These are phyloP conservation scores for Laburnicola sp. DNA, from an alignment of 2,329 filamentous ascomycete species.

Conservation along the genomic window DNA sequence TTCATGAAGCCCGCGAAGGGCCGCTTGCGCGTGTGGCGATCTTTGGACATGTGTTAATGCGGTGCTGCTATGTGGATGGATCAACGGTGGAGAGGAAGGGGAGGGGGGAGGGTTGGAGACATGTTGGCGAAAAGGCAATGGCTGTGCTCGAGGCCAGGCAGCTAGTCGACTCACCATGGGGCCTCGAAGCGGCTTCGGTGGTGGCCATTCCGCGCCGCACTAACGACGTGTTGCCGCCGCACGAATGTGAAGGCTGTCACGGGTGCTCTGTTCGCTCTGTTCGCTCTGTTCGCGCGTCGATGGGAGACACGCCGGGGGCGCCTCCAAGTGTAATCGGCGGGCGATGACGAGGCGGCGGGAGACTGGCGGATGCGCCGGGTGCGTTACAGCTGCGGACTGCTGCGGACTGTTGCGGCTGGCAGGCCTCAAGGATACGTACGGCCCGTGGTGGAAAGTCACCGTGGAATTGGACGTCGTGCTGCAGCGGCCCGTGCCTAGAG, in stretches of 20 bases:
- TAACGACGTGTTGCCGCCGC: slow-evolving; percentile 11
- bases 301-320: slow-evolving; percentile 15
- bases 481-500: slow-evolving; percentile 6
- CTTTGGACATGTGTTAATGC: slow-evolving; percentile 50
- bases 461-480: neutral
- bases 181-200: slow-evolving; percentile 49
- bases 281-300: slow-evolving; percentile 4
- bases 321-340: slow-evolving; percentile 27
- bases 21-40: slow-evolving; percentile 73
- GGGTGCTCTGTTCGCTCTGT: neutral
- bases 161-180: slow-evolving; percentile 47
- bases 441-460: no score
- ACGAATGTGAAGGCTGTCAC: neutral
- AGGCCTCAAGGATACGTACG: no score
- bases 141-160: slow-evolving; percentile 24
- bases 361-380: neutral
- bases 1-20: slow-evolving; percentile 95
- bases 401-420: neutral
- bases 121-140: slow-evolving; percentile 16
- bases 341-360: slow-evolving; percentile 22
- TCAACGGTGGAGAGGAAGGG: slow-evolving; percentile 1
- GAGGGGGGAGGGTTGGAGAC: slow-evolving; percentile 7
- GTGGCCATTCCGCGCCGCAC: slow-evolving; percentile 46
- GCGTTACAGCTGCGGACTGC: slow-evolving; percentile 3
- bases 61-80: slow-evolving; percentile 26